These are phyloP conservation scores for Nannochloropsis oceanica DNA, from an alignment of 108 stramenopile genomes.

Conservation along the genomic window DNA sequence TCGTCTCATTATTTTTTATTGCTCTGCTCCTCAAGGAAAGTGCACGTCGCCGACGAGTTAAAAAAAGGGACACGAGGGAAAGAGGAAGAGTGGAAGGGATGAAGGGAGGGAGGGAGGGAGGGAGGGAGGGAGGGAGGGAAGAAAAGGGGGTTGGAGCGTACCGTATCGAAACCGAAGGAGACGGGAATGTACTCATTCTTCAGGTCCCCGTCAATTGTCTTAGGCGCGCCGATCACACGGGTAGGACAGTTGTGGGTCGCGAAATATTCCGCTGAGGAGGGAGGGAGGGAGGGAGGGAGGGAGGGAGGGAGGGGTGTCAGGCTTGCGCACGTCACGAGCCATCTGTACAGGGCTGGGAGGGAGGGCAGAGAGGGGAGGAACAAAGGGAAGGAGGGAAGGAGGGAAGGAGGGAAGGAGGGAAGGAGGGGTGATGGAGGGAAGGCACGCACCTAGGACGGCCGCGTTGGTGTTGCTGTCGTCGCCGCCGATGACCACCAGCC, in stretches of 20 bases:
- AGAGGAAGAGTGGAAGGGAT: not conserved
- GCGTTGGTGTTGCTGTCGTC: constrained; percentile 39
- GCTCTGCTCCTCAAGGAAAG: too few species aligned
- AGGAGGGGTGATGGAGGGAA: not conserved
- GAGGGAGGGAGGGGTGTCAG: not conserved
- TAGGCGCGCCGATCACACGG: constrained; percentile 24
- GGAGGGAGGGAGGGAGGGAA: too few species aligned
- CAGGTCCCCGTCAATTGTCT: constrained; percentile 37
- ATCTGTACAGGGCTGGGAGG: too few species aligned
- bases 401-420: not conserved
- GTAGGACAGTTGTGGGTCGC: constrained; percentile 21
- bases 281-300: too few species aligned
- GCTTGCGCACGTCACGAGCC: too few species aligned
- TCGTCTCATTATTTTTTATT: too few species aligned
- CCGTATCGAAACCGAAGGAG: constrained; percentile 37
- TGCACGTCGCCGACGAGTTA: too few species aligned
- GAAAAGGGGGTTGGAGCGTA: not conserved
- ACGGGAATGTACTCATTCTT: constrained; percentile 37
- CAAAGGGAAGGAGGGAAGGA: not conserved
- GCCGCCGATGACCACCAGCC: constrained; percentile 31
- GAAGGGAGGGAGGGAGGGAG: not conserved
- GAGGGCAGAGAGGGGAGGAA: not conserved
- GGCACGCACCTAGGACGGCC: constrained; percentile 4
- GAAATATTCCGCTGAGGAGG: constrained; percentile 25
- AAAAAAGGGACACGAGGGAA: too few species aligned